A percentile compares a stretch with the other conserved stretches of the same genome.
These are phyloP conservation scores for Naganishia friedmannii DNA, from an alignment of 768 basidiomycete genomes.

Conservation along the genomic window DNA sequence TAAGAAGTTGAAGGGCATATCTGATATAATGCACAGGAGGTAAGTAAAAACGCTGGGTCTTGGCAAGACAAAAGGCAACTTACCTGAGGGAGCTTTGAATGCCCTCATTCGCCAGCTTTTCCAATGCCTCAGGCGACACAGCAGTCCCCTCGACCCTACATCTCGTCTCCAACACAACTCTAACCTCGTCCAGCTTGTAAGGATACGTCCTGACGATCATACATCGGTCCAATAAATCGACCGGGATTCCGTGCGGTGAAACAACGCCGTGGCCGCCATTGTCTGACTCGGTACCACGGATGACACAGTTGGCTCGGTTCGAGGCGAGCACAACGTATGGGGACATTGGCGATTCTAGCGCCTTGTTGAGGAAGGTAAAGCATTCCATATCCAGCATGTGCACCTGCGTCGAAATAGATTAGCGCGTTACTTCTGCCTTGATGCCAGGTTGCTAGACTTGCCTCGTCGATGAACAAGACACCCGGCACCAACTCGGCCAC, in stretches of 20 bases:
- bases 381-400: slow-evolving; percentile 99
- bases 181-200: slow-evolving; percentile 78
- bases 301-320: slow-evolving; percentile 86
- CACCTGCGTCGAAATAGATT: slow-evolving; percentile 60
- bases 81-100: slow-evolving; percentile 77
- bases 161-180: slow-evolving; percentile 78
- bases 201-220: slow-evolving; percentile 91
- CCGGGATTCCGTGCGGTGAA: slow-evolving; percentile 87
- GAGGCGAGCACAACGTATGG: slow-evolving; percentile 96
- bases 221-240: slow-evolving; percentile 88
- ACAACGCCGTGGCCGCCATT: slow-evolving; percentile 63
- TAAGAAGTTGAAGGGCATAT: slow-evolving; percentile 85
- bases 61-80: slow-evolving; percentile 37
- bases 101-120: slow-evolving; percentile 75
- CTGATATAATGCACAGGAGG: slow-evolving; percentile 48
- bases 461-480: slow-evolving; percentile 98
- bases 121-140: slow-evolving; percentile 70
- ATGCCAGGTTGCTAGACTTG: slow-evolving; percentile 51
- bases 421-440: neutral
- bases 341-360: slow-evolving; percentile 93
- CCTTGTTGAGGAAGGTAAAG: slow-evolving; percentile 92
- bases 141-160: slow-evolving; percentile 82
- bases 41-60: slow-evolving; percentile 17
- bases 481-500: slow-evolving; percentile 97
- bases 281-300: slow-evolving; percentile 74